Conservation (phyloP, 2,329 filamentous ascomycete species). For the Penicillium janthinellum region DNA sequence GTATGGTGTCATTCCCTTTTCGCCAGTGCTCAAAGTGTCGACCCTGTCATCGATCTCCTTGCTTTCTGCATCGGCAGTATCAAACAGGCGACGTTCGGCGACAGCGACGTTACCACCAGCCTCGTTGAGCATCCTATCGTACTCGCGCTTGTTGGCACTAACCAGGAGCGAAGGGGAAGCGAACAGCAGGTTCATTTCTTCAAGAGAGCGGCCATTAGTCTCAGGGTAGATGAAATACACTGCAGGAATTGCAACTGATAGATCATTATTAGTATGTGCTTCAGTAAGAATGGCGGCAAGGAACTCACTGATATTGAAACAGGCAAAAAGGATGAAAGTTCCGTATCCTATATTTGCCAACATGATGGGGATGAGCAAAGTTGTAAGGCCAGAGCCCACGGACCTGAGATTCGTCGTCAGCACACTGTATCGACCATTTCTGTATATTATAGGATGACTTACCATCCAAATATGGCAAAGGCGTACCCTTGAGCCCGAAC, state of each 20-base stretch:
- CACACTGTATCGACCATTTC: too few species aligned
- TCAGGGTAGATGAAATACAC: too few species aligned
- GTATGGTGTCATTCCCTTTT: too few species aligned
- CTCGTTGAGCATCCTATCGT: not conserved
- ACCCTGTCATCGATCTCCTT: too few species aligned
- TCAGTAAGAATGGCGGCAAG: not conserved
- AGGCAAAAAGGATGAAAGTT: not conserved
- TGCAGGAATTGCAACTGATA: too few species aligned
- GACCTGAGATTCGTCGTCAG: too few species aligned
- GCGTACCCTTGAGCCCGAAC: not conserved
- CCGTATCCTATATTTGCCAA: not conserved
- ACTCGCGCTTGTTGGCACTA: not conserved
- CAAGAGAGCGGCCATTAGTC: too few species aligned
- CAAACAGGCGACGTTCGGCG: not conserved
- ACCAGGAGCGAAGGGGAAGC: not conserved
- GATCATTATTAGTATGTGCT: not conserved
- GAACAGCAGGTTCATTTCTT: too few species aligned
- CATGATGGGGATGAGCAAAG: not conserved
- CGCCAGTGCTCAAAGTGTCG: too few species aligned
- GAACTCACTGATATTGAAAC: not conserved
- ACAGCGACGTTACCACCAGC: not conserved
- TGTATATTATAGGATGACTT: not conserved
- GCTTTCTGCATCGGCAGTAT: too few species aligned
- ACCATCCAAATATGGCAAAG: conserved; percentile 1
- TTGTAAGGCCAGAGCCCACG: not conserved